A percentile compares a stretch with the other conserved stretches of the same genome.
These are phyloP conservation scores for Phytophthora pinifolia DNA, from an alignment of 352 stramenopile genomes.

Conservation along the genomic window DNA sequence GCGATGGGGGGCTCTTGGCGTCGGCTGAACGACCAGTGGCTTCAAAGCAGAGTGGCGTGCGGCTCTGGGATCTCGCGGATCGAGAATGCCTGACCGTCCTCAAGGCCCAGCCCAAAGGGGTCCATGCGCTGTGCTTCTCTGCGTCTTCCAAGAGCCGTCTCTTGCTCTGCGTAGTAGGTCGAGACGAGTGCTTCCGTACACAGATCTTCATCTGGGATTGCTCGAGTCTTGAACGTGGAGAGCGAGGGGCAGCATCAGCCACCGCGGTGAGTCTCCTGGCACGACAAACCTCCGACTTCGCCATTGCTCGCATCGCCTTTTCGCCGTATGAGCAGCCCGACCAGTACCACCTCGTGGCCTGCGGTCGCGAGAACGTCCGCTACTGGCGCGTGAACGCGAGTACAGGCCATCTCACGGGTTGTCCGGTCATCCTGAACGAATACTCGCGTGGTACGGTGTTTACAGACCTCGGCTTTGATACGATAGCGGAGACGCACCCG, in stretches of 20 bases:
- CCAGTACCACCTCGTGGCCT: slow-evolving; percentile 79
- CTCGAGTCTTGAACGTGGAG: slow-evolving; percentile 20
- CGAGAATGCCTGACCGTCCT: slow-evolving; percentile 51
- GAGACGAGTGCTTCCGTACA: slow-evolving; percentile 62
- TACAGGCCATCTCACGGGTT: slow-evolving; percentile 64
- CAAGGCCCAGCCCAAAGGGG: slow-evolving; percentile 44
- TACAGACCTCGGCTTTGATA: slow-evolving; percentile 86
- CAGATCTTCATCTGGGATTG: slow-evolving; percentile 83
- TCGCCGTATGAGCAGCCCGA: slow-evolving; percentile 75
- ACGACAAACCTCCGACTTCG: slow-evolving; percentile 87
- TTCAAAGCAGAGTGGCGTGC: slow-evolving; percentile 31
- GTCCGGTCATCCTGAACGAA: slow-evolving; percentile 87
- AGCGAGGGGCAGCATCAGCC: background rate
- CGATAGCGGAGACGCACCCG: slow-evolving; percentile 52
- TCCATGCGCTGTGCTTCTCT: slow-evolving; percentile 58
- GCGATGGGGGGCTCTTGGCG: slow-evolving; percentile 40
- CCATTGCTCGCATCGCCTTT: slow-evolving; percentile 70
- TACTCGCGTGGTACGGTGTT: slow-evolving; percentile 87
- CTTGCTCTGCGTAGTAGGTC: slow-evolving; percentile 61
- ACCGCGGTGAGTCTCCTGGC: slow-evolving; percentile 48
- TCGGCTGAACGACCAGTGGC: slow-evolving; percentile 45
- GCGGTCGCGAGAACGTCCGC: slow-evolving; percentile 90
- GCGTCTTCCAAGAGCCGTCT: slow-evolving; percentile 19
- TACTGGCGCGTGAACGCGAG: slow-evolving; percentile 82
- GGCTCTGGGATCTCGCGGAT: slow-evolving; percentile 53